Evolutionary conservation across 2,329 filamentous ascomycete genomes (phyloP).

Genomic region (Cladosporium phlei): DNA sequence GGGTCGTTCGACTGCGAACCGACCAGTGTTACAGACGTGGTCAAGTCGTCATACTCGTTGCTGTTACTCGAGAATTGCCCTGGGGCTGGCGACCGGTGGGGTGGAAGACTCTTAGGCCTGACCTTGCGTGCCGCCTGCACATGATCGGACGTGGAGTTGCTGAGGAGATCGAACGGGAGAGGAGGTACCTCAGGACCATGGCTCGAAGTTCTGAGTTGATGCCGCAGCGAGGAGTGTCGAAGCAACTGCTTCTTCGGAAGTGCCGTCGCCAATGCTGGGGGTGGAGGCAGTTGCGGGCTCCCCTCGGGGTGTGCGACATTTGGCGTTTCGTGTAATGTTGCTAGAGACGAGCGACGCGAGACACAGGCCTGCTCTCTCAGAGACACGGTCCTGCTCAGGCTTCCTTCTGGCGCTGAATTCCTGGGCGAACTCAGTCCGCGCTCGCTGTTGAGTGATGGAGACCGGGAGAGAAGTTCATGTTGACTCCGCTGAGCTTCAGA

Average conservation of each 20-base stretch:
- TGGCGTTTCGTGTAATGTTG: slow-evolving; percentile 5
- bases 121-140: not conserved
- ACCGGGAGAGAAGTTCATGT: no score
- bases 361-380: not conserved
- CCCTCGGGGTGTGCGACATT: not conserved
- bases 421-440: not conserved
- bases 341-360: slow-evolving; percentile 4
- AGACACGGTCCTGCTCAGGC: not conserved
- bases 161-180: not conserved
- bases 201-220: slow-evolving; percentile 16
- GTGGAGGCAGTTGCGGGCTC: not conserved
- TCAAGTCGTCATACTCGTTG: not conserved
- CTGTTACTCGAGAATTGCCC: not conserved
- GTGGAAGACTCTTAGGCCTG: slow-evolving; percentile 15
- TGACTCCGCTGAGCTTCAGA: no score
- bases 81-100: not conserved
- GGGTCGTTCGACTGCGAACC: slow-evolving; percentile 12
- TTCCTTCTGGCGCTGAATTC: not conserved
- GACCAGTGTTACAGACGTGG: not conserved
- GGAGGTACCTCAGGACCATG: not conserved
- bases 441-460: not conserved
- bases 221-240: slow-evolving; percentile 23
- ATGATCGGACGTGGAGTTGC: not conserved
- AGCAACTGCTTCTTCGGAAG: slow-evolving; percentile 5
- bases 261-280: not conserved